Evolutionary conservation across 345 rosid genomes (phyloP), one percentile per base, ranked within the genome.

Genomic region (Jatropha curcas): DNA sequence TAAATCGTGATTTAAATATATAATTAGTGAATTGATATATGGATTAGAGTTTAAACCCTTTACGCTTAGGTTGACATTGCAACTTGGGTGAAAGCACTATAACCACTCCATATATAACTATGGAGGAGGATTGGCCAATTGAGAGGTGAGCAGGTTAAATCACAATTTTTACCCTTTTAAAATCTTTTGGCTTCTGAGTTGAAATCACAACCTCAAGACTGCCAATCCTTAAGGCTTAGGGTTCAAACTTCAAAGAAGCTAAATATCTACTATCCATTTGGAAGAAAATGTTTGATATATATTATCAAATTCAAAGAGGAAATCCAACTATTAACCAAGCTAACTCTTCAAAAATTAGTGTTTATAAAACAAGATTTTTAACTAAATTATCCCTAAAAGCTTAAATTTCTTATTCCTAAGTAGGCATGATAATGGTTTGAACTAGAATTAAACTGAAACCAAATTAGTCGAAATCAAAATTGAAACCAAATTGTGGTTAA

Each of bases 1-100:
- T 13, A 31, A 30, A 31, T 60, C 57, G 48, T 41, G 63, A 25
- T n/a, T n/a, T n/a, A n/a, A n/a, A n/a, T n/a, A n/a, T n/a, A 20
- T 14, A n/a, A 53, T 3, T 8, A 24, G 1, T 19, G 37, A 56
- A 55, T 60, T 1, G 25, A 45, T 27, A 39, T 63, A 37, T 22
- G 35, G 57, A 24, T 39, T 24, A 24, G 59, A 35, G 75, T 63
- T 19, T 34, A 3, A 25, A 51, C 33, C 50, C 46, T 72, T 63
- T 39, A 24, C n/a, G 60, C 22, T 25, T 33, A 24, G 69, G 60
- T 62, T 61, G 69, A 63, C 76, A 72, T 37, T 37, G 61, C 76
- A 72, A 25, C 76, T 72, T 55, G 39, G 71, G 28, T 60, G 64
- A 60, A 19, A 41, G 55, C 55, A 58, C 1, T 27, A 12, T 13